phyloP scores from a whole-genome alignment of 2,329 filamentous ascomycete species.

The Fusarium sp. region DNA sequence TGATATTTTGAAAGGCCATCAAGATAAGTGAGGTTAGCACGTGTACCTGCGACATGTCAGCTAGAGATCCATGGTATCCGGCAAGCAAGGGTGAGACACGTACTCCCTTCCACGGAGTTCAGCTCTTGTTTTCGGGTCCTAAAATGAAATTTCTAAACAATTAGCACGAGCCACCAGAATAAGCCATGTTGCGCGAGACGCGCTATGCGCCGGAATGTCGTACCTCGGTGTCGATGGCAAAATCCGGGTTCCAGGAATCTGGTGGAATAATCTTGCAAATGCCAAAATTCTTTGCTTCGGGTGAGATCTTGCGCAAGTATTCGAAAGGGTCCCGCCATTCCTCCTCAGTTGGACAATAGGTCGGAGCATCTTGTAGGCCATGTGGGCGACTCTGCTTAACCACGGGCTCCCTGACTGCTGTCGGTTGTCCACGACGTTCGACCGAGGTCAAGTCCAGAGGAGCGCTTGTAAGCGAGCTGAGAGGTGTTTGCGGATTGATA shows the following conservation, averaged over 20 bases:
- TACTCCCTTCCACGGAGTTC: conserved; percentile 98
- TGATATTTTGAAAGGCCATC: conserved; percentile 96
- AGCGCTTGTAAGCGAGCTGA: conserved; percentile 66
- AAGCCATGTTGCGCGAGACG: conserved; percentile 11
- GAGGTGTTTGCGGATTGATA: conserved; percentile 60
- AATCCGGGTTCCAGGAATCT: conserved; percentile 91
- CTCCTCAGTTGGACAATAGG: conserved; percentile 88
- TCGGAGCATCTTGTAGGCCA: conserved; percentile 88
- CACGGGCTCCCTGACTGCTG: conserved; percentile 77
- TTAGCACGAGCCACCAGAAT: conserved; percentile 21
- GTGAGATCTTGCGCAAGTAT: conserved; percentile 91
- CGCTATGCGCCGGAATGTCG: conserved; percentile 28
- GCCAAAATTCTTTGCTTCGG: conserved; percentile 87
- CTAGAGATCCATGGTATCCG: conserved; percentile 2
- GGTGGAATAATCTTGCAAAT: conserved; percentile 97
- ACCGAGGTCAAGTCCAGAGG: conserved; percentile 89
- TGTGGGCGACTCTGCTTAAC: conserved; percentile 84
- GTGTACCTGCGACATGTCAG: conserved; percentile 74
- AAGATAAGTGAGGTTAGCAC: conserved; percentile 94
- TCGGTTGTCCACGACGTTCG: conserved; percentile 87
- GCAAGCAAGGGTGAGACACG: conserved; percentile 50
- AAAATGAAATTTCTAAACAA: conserved; percentile 88
- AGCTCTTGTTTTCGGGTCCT: conserved; percentile 95
- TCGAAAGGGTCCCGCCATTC: conserved; percentile 95
- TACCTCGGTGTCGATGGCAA: conserved; percentile 97